Evolutionary conservation across 2,329 filamentous ascomycete genomes (phyloP).

Genomic region (Penicillium fuscoglaucum): DNA sequence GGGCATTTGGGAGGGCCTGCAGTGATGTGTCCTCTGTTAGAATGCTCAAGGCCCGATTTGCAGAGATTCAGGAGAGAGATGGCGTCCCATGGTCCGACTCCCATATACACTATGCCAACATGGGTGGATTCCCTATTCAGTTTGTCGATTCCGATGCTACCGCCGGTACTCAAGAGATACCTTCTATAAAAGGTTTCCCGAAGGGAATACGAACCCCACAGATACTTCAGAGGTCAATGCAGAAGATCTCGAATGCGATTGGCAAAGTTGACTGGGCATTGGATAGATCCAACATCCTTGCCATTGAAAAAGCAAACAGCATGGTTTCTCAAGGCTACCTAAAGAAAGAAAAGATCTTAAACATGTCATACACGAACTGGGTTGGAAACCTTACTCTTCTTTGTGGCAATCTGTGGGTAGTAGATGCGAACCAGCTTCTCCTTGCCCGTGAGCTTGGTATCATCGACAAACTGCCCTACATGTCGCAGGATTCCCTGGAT

Average conservation of each 20-base stretch:
- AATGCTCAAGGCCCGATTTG: neutral
- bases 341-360: neutral
- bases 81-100: neutral
- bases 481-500: neutral
- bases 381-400: neutral
- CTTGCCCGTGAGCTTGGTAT: neutral
- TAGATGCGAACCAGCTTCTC: neutral
- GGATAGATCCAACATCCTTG: neutral
- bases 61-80: neutral
- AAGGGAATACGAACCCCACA: neutral
- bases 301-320: neutral
- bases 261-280: neutral
- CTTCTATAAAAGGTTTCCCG: neutral
- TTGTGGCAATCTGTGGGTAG: neutral
- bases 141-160: neutral
- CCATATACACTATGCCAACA: slow-evolving; percentile 1
- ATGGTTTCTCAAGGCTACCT: neutral
- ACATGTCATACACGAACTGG: neutral
- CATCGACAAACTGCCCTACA: neutral
- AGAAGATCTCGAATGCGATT: neutral
- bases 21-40: neutral
- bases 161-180: neutral
- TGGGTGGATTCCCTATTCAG: neutral
- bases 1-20: neutral
- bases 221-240: neutral